Evolutionary conservation across 2,329 filamentous ascomycete genomes (phyloP).

Genomic region (Diplodia mutila): DNA sequence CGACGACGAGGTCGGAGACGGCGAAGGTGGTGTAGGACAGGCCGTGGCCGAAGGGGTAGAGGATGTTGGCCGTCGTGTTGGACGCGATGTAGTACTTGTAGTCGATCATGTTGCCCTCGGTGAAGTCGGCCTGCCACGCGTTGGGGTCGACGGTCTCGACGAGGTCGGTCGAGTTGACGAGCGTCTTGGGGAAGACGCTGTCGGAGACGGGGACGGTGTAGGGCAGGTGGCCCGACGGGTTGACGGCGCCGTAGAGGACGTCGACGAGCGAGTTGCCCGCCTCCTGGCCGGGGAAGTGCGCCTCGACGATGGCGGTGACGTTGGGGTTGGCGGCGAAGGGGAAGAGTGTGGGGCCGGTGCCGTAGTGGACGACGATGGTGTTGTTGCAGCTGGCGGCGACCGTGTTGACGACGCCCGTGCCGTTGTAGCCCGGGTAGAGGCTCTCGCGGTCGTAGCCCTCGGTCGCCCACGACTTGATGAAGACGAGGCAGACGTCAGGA

Average conservation of each 20-base stretch:
- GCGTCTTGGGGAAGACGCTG: constrained; percentile 34
- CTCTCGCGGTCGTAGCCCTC: constrained; percentile 49
- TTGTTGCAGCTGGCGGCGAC: constrained; percentile 54
- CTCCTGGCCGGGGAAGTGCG: constrained; percentile 49
- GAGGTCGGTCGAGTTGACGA: constrained; percentile 43
- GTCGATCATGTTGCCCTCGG: constrained; percentile 58
- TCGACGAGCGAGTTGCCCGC: constrained; percentile 46
- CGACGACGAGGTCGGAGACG: constrained; percentile 23
- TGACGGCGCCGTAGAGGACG: constrained; percentile 44
- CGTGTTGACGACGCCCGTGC: constrained; percentile 29
- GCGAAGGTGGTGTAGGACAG: constrained; percentile 44
- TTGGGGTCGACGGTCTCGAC: constrained; percentile 39
- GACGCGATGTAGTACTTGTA: constrained; percentile 56
- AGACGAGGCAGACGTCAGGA: constrained; percentile 58
- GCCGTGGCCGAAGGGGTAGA: constrained; percentile 45
- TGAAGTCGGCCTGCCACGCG: constrained; percentile 55
- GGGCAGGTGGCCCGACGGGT: constrained; percentile 45
- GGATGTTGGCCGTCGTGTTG: constrained; percentile 31
- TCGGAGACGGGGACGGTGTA: constrained; percentile 45
- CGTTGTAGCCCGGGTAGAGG: constrained; percentile 49
- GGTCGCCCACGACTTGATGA: constrained; percentile 59
- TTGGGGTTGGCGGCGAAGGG: constrained; percentile 45
- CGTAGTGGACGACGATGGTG: constrained; percentile 55
- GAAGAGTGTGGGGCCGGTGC: constrained; percentile 47
- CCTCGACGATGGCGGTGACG: constrained; percentile 45